A percentile compares a stretch with the other conserved stretches of the same genome.
Evolutionary conservation across 129 eudicot genomes (phyloP).

Genomic region (Logfia minima): DNA sequence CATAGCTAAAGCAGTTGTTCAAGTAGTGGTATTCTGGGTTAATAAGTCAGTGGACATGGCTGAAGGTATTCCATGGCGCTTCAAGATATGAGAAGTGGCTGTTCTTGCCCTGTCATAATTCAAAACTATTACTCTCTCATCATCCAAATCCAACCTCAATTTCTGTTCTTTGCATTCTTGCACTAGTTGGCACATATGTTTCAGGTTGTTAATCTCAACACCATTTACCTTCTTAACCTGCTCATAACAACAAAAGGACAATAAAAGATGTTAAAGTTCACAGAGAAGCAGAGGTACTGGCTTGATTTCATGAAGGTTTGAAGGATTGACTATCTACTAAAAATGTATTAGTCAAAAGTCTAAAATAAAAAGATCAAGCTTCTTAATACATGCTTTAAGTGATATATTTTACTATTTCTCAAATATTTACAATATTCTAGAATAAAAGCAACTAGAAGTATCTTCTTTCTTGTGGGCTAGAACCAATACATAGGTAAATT

Average conservation of each 20-base stretch:
- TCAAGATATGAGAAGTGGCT: constrained; percentile 84
- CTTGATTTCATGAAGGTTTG: not conserved
- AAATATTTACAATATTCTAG: not conserved
- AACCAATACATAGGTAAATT: not conserved
- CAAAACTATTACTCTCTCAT: constrained; percentile 80
- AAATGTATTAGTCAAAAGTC: no score
- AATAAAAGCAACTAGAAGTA: not conserved
- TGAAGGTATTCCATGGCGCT: constrained; percentile 91
- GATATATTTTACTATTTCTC: not conserved
- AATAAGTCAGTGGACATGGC: constrained; percentile 65
- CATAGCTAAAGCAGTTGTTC: not conserved
- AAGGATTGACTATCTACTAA: not conserved
- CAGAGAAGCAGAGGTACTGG: not conserved
- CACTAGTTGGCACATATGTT: constrained; percentile 69
- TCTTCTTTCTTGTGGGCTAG: not conserved
- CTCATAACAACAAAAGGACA: constrained; percentile 22
- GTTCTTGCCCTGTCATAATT: constrained; percentile 64
- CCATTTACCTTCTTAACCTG: constrained; percentile 91
- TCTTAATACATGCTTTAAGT: not conserved
- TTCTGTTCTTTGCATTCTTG: constrained; percentile 55
- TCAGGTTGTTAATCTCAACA: constrained; percentile 67
- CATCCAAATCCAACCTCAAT: constrained; percentile 88
- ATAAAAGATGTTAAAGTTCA: not conserved
- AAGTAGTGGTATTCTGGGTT: constrained; percentile 26
- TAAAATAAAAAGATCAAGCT: no score